Evolutionary conservation across 305 asterid species (phyloP).

Genomic region (Fraxinus dipetala): DNA sequence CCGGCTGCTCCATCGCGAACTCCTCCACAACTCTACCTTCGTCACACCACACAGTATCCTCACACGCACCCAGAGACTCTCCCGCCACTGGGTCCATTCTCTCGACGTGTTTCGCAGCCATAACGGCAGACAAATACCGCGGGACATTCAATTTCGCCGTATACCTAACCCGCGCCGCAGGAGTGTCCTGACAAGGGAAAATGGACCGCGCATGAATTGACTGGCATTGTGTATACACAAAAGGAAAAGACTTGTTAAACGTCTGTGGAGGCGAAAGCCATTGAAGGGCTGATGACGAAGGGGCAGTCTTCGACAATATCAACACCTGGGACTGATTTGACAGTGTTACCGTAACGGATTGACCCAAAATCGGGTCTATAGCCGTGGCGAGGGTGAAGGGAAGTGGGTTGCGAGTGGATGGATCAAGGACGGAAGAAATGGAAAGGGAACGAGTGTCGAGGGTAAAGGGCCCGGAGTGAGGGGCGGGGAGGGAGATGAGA

Average conservation of each 20-base stretch:
- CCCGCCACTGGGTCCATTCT: slow-evolving; percentile 46
- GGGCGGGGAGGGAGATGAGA: slow-evolving; percentile 58
- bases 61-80: slow-evolving; percentile 56
- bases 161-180: slow-evolving; percentile 69
- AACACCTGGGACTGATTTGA: slow-evolving; percentile 54
- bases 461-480: slow-evolving; percentile 58
- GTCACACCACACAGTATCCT: slow-evolving; percentile 65
- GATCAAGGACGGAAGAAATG: slow-evolving; percentile 62
- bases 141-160: slow-evolving; percentile 70
- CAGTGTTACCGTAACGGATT: slow-evolving; percentile 49
- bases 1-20: slow-evolving; percentile 83
- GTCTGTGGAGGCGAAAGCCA: slow-evolving; percentile 91
- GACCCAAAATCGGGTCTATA: slow-evolving; percentile 63
- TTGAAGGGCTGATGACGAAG: slow-evolving; percentile 76
- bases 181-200: slow-evolving; percentile 96
- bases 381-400: slow-evolving; percentile 52
- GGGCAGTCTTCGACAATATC: slow-evolving; percentile 53
- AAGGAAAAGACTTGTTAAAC: slow-evolving; percentile 61
- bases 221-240: slow-evolving; percentile 89
- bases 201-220: slow-evolving; percentile 89
- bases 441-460: slow-evolving; percentile 78
- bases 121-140: slow-evolving; percentile 58
- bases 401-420: slow-evolving; percentile 43
- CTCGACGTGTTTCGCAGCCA: slow-evolving; percentile 62
- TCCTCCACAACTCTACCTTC: slow-evolving; percentile 81